A percentile compares a stretch with the other conserved stretches of the same genome.
phyloP scores from a whole-genome alignment of 192 early-diverging fungal species.

The Diversispora eburnea region DNA sequence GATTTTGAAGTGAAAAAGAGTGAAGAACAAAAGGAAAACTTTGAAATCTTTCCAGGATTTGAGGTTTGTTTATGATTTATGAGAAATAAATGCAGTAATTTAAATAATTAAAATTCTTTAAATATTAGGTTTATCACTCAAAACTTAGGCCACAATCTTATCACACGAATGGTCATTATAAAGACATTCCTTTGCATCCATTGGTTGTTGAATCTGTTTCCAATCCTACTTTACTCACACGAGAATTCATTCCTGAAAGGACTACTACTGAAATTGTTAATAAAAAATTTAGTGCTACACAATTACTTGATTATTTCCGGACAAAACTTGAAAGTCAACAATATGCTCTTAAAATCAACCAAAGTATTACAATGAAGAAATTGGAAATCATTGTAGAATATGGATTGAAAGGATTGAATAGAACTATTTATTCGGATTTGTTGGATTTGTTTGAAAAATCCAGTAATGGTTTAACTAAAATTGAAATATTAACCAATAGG shows the following conservation, averaged over 20 bases:
- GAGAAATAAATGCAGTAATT: background rate
- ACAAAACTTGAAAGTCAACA: constrained; percentile 17
- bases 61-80: background rate
- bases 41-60: constrained; percentile 9
- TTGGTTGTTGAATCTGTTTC: constrained; percentile 15
- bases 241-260: background rate
- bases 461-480: no score
- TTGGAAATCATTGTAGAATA: no score
- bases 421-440: no score
- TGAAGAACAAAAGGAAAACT: constrained; percentile 24
- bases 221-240: constrained; percentile 3
- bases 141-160: background rate
- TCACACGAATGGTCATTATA: background rate
- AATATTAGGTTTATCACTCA: background rate
- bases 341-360: background rate
- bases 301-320: constrained; percentile 3
- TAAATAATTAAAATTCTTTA: background rate
- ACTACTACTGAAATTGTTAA: background rate
- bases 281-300: no score
- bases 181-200: background rate
- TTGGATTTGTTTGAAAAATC: no score
- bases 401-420: no score
- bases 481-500: no score
- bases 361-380: no score
- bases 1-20: constrained; percentile 21